Base-by-base conservation (phyloP, 345 rosid genomes). In the Heritiera littoralis region DNA sequence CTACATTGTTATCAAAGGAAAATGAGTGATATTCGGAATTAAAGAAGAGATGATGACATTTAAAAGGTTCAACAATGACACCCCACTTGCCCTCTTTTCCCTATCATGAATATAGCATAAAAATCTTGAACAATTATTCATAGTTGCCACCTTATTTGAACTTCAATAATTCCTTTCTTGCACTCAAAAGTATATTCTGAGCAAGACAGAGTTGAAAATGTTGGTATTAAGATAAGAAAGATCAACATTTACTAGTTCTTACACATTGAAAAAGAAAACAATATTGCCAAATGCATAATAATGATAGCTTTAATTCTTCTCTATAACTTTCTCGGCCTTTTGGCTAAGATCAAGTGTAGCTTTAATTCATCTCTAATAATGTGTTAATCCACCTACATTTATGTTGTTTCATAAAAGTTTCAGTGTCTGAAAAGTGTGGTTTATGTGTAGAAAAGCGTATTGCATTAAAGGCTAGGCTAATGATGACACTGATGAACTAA, bases 1-100 rank as follows among this genome's bases (percentile, higher is more conserved):
- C 95, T 84, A 74, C 54, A 69, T 64, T 18, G 20, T 38, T 48
- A 61, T 77, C 49, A 69, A 67, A 72, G 70, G 58, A 17, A 72
- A 64, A 38, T 52, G 18, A 46, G 9, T 9, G 8, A 35, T 32
- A 7, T 55, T 17, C 20, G 51, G 38, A 6, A 40, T 71, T 1
- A 20, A 18, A 52, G n/a, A 70, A 11, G 74, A 71, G 35, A 43
- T 77, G 10, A 59, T 48, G 55, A 40, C 35, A 48, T 49, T 52
- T 32, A 58, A 4, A 40, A 67, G 54, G n/a, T 70, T 72, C 32
- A 49, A 32, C 56, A 54, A 28, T 15, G 45, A 23, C 49, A 48
- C 46, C 20, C 17, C 64, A 30, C 30, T 32, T 17, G 65, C 61
- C 51, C 30, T 30, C 7, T 51, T 49, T 49, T 30, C 49, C 32